These are phyloP conservation scores for Lantana camara DNA, from an alignment of 257 asterid genomes.

Conservation along the genomic window DNA sequence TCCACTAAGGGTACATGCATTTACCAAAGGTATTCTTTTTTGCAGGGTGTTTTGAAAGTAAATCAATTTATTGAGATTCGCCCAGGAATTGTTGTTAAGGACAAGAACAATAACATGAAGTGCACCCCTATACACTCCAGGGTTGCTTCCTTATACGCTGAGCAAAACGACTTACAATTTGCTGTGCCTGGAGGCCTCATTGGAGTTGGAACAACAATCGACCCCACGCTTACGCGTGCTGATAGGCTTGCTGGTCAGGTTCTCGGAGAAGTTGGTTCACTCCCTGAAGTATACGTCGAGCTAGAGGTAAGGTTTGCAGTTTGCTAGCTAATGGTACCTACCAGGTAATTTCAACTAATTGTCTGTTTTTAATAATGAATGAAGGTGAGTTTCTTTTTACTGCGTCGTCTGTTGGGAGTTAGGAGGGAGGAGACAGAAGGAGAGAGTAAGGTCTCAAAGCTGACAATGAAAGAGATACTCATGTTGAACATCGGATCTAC, in stretches of 20 bases:
- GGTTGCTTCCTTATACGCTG: conserved; percentile 86
- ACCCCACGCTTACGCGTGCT: conserved; percentile 98
- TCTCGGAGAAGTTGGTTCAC: conserved; percentile 97
- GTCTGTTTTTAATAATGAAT: background rate
- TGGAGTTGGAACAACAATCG: conserved; percentile 99
- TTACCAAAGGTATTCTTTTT: background rate
- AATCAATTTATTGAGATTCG: conserved; percentile 92
- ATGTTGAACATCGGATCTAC: conserved; percentile 97
- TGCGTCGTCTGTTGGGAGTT: conserved; percentile 84
- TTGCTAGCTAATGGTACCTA: too few relatives aligned
- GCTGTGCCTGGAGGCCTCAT: conserved; percentile 99
- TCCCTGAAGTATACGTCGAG: conserved; percentile 87
- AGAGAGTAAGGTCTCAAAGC: conserved; percentile 88
- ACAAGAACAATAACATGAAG: conserved; percentile 78
- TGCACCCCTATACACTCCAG: conserved; percentile 96
- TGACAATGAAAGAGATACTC: conserved; percentile 85
- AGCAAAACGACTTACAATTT: conserved; percentile 90
- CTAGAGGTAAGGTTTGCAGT: conserved; percentile 82
- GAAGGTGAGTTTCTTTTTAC: conserved; percentile 91
- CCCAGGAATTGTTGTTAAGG: conserved; percentile 97
- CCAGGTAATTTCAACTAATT: background rate
- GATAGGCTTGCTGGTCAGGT: conserved; percentile 99
- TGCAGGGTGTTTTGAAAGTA: conserved; percentile 95
- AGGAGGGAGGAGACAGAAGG: conserved; percentile 92
- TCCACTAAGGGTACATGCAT: background rate